phyloP scores from a whole-genome alignment of 1,284 basidiomycete species.

The Leccinum griseonigrum region DNA sequence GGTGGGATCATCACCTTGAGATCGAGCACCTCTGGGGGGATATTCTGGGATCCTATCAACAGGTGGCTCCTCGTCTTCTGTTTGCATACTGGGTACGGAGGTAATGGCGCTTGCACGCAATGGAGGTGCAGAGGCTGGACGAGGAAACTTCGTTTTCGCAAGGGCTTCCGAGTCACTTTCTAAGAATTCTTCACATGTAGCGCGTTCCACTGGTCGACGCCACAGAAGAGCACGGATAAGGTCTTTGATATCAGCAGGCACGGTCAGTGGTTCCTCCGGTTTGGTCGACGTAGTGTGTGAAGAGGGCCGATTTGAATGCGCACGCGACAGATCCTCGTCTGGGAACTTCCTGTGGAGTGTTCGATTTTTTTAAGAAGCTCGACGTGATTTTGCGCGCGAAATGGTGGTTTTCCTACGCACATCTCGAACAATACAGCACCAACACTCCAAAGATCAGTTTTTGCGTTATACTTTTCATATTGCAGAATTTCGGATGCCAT shows the following conservation, averaged over 20 bases:
- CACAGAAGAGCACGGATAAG: constrained; percentile 85
- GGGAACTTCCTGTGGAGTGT: constrained; percentile 84
- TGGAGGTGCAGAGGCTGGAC: constrained; percentile 34
- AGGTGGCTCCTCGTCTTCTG: constrained; percentile 30
- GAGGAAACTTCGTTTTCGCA: constrained; percentile 76
- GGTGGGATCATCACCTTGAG: constrained; percentile 76
- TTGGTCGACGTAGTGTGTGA: constrained; percentile 22
- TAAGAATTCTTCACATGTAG: constrained; percentile 94
- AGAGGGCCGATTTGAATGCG: constrained; percentile 16
- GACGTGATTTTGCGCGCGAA: constrained; percentile 94
- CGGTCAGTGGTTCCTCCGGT: constrained; percentile 46
- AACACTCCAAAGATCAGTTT: constrained; percentile 97
- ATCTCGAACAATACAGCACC: constrained; percentile 98
- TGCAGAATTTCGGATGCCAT: constrained; percentile 99
- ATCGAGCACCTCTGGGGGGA: constrained; percentile 74
- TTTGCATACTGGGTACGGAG: constrained; percentile 19
- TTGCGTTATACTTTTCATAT: constrained; percentile 98
- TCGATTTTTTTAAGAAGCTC: constrained; percentile 95
- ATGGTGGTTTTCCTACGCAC: constrained; percentile 90
- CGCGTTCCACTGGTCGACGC: constrained; percentile 81
- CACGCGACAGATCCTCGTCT: constrained; percentile 69
- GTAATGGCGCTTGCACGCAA: constrained; percentile 11
- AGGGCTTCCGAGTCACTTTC: constrained; percentile 61
- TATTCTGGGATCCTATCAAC: constrained; percentile 52
- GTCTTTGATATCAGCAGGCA: constrained; percentile 84